Evolutionary conservation across 129 eudicot species (phyloP).

Genomic region (Oenanthe sinensis): DNA sequence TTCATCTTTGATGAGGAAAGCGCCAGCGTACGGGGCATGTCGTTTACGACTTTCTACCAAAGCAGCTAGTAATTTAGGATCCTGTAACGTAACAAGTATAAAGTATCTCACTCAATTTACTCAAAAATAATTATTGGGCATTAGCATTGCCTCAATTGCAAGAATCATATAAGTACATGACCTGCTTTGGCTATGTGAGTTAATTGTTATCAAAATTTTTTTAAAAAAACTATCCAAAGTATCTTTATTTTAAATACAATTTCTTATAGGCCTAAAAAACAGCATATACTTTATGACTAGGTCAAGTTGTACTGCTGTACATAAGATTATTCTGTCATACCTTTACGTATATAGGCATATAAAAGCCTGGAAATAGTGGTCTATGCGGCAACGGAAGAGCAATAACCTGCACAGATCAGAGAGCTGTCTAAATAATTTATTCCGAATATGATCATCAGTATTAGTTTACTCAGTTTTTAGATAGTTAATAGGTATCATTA

Average conservation of each 20-base stretch:
- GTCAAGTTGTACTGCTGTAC: neutral
- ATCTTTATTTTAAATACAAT: neutral
- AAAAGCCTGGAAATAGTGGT: conserved; percentile 91
- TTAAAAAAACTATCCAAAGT: neutral
- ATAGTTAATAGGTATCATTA: neutral
- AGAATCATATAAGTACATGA: neutral
- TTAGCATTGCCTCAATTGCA: neutral
- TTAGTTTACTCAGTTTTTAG: neutral
- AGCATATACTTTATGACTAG: neutral
- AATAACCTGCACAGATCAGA: conserved; percentile 57
- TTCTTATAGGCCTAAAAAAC: neutral
- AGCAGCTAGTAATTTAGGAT: conserved; percentile 86
- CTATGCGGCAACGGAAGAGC: conserved; percentile 85
- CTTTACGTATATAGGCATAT: conserved; percentile 95
- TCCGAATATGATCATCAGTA: neutral
- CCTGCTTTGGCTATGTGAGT: neutral
- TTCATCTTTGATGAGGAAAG: conserved; percentile 87
- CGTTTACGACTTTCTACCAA: conserved; percentile 77
- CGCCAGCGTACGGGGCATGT: conserved; percentile 96
- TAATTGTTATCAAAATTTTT: neutral
- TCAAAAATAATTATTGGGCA: neutral
- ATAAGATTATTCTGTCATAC: conserved; percentile 23
- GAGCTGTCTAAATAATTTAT: neutral
- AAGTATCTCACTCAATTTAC: neutral
- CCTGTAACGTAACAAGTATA: conserved; percentile 33